phyloP scores from a whole-genome alignment of 176 grass and related monocot genomes.

The Zea mays region Zm-B73-REFERENCE-NAM-5.0 NC_050096.1:78059501-78060000 shows the following conservation, averaged over 20 bases:
- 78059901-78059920: neutral
- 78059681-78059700: neutral
- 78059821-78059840: neutral
- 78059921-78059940: neutral
- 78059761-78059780: neutral
- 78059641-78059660: neutral
- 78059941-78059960: neutral
- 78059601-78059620: no score
- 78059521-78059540: no score
- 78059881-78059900: neutral
- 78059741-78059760: neutral
- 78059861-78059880: neutral
- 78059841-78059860: neutral
- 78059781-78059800: neutral
- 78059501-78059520: no score
- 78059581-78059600: no score
- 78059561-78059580: no score
- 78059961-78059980: neutral
- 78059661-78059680: neutral
- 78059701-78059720: neutral
- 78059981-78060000: neutral
- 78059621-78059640: neutral
- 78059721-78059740: neutral
- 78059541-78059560: no score
- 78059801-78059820: neutral